Conservation (phyloP, 768 basidiomycete genomes). For the Coprinellus micaceus region DNA sequence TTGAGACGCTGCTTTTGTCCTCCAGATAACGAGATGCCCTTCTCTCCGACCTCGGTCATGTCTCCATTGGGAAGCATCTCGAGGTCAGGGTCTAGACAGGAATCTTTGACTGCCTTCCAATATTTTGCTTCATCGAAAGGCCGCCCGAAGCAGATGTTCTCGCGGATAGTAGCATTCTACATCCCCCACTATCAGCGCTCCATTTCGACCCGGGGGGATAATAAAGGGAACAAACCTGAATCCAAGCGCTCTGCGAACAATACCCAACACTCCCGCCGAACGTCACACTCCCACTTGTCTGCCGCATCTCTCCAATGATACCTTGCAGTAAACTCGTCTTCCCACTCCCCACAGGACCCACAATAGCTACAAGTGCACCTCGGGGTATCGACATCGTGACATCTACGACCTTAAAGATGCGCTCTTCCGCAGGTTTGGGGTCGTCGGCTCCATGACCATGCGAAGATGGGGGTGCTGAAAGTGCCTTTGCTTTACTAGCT, state of each 20-base stretch:
- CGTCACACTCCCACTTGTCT: slow-evolving; percentile 56
- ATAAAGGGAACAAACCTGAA: slow-evolving; percentile 65
- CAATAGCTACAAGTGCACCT: slow-evolving; percentile 80
- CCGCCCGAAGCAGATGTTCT: slow-evolving; percentile 86
- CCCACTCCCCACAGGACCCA: slow-evolving; percentile 75
- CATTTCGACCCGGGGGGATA: too few species aligned
- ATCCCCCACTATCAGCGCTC: too few species aligned
- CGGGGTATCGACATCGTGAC: slow-evolving; percentile 67
- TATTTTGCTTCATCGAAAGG: slow-evolving; percentile 79
- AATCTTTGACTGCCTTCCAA: slow-evolving; percentile 74
- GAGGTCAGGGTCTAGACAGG: slow-evolving; percentile 78
- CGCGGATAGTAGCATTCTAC: slow-evolving; percentile 79
- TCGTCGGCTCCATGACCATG: slow-evolving; percentile 24
- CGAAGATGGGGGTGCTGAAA: background rate
- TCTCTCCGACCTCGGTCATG: slow-evolving; percentile 81
- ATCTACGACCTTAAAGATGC: slow-evolving; percentile 60
- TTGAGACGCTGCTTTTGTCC: slow-evolving; percentile 79
- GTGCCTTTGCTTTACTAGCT: slow-evolving; percentile 15
- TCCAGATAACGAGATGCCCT: slow-evolving; percentile 84
- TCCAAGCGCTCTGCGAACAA: slow-evolving; percentile 89
- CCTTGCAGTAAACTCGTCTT: slow-evolving; percentile 72
- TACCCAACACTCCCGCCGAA: slow-evolving; percentile 80
- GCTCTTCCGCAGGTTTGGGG: slow-evolving; percentile 34
- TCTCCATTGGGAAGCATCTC: slow-evolving; percentile 76
- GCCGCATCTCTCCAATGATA: slow-evolving; percentile 80